Conservation (phyloP, 192 early-diverging fungal genomes). For the Jimgerdemannia flammicorona region DNA sequence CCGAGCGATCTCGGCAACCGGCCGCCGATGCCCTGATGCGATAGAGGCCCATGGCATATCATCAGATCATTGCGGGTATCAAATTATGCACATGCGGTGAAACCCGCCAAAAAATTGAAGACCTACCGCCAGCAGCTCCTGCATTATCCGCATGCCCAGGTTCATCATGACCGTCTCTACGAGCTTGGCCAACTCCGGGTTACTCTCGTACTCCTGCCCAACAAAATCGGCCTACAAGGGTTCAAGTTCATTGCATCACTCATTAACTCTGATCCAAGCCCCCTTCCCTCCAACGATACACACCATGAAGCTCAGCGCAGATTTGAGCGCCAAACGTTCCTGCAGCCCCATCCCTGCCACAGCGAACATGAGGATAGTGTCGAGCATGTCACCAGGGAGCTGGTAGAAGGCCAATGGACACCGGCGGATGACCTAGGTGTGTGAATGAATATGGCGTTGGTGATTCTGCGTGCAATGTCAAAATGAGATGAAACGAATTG, state of each 20-base stretch:
- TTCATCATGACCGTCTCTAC: constrained; percentile 31
- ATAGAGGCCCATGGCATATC: neutral
- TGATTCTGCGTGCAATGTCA: neutral
- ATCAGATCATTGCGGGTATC: no score
- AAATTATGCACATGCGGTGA: no score
- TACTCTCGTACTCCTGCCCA: constrained; percentile 31
- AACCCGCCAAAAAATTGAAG: neutral
- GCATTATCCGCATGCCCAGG: constrained; percentile 40
- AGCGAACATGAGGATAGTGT: constrained; percentile 39
- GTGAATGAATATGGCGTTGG: constrained; percentile 1
- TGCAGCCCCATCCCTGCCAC: constrained; percentile 45
- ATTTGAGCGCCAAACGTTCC: constrained; percentile 50
- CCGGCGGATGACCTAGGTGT: constrained; percentile 35
- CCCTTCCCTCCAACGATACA: neutral
- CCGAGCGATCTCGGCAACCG: constrained; percentile 48
- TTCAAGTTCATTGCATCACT: neutral
- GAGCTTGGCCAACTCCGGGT: constrained; percentile 26
- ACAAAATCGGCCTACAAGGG: constrained; percentile 41
- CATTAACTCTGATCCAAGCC: neutral
- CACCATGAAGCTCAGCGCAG: constrained; percentile 49
- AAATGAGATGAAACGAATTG: neutral
- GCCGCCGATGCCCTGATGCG: constrained; percentile 40
- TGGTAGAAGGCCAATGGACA: constrained; percentile 50
- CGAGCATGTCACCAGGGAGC: constrained; percentile 37
- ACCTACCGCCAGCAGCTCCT: constrained; percentile 37